Conservation (phyloP, 73 alveolate genomes). For the Tetrahymena malaccensis region DNA sequence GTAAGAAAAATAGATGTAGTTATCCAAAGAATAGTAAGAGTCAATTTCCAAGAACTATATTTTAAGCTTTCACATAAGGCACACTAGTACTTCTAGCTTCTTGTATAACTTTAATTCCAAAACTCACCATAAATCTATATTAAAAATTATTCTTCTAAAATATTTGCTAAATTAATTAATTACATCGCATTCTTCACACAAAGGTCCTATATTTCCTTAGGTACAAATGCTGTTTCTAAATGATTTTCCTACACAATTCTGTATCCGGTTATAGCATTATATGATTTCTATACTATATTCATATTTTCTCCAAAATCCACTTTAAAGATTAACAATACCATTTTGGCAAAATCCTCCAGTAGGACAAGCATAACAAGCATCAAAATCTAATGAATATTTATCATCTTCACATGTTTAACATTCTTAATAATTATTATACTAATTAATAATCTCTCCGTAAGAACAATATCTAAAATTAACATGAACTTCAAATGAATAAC, state of each 20-base stretch:
- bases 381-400: neutral
- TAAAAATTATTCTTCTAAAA: no score
- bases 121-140: neutral
- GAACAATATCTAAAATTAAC: neutral
- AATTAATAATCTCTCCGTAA: neutral
- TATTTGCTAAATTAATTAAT: no score
- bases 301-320: constrained; percentile 49
- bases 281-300: constrained; percentile 11
- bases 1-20: neutral
- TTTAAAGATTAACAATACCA: constrained; percentile 8
- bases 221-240: neutral
- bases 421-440: no score
- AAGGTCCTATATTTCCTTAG: neutral
- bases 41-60: neutral
- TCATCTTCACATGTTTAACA: constrained; percentile 36
- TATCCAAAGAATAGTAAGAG: neutral
- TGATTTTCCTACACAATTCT: neutral
- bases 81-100: neutral
- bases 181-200: neutral
- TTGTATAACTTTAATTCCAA: neutral
- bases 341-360: constrained; percentile 21
- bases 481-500: neutral
- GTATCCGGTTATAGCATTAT: neutral
- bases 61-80: neutral
- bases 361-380: constrained; percentile 12